Conservation (phyloP, 495 filamentous ascomycete species). For the Astrothelium subdiscretum region DNA sequence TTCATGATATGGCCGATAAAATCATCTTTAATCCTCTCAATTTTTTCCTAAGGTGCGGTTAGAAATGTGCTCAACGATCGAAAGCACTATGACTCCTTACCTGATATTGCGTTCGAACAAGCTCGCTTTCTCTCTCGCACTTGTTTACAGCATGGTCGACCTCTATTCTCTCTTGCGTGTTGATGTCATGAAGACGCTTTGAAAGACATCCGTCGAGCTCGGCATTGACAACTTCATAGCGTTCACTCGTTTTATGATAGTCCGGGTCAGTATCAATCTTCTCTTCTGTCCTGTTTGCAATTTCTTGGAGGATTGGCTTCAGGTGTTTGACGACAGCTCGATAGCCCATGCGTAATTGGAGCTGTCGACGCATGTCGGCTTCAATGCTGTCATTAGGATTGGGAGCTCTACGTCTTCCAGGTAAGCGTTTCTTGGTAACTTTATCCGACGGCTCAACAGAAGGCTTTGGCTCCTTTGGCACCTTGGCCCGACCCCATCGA, state of each 20-base stretch:
- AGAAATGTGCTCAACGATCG: neutral
- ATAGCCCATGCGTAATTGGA: slow-evolving; percentile 26
- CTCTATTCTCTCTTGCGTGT: slow-evolving; percentile 3
- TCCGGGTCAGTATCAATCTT: slow-evolving; percentile 21
- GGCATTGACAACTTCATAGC: slow-evolving; percentile 16
- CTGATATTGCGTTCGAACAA: neutral
- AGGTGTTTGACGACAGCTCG: slow-evolving; percentile 22
- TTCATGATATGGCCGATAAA: neutral
- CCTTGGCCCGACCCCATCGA: neutral
- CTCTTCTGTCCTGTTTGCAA: slow-evolving; percentile 21
- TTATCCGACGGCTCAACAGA: slow-evolving; percentile 1
- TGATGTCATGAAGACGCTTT: slow-evolving; percentile 12
- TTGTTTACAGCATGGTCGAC: neutral
- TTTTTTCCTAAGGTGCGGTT: neutral
- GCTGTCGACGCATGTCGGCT: slow-evolving; percentile 27
- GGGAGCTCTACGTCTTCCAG: slow-evolving; percentile 26
- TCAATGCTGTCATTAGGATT: slow-evolving; percentile 26
- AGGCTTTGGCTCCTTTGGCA: slow-evolving; percentile 1
- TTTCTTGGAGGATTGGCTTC: slow-evolving; percentile 26
- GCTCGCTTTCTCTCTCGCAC: slow-evolving; percentile 1
- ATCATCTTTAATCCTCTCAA: neutral
- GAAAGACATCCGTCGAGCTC: slow-evolving; percentile 16
- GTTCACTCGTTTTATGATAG: slow-evolving; percentile 17
- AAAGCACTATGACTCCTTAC: neutral
- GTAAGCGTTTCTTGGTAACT: slow-evolving; percentile 20